Evolutionary conservation across 352 stramenopile species (phyloP).

Genomic region (Phytopythium sindhum): DNA sequence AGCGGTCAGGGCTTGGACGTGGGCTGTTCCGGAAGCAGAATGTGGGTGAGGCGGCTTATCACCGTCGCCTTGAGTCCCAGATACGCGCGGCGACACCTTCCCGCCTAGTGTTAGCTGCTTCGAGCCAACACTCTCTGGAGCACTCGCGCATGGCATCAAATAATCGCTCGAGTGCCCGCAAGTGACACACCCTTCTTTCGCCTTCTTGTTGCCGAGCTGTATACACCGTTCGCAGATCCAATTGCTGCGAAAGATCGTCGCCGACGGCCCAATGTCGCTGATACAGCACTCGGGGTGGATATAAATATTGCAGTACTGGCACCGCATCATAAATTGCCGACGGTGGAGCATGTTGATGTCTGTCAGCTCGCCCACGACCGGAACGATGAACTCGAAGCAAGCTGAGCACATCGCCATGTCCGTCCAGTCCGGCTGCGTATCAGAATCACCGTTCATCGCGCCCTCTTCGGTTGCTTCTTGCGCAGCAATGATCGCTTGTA

Average conservation of each 20-base stretch:
- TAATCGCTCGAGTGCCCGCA: constrained; percentile 73
- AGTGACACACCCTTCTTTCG: constrained; percentile 37
- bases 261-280: constrained; percentile 57
- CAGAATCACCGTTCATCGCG: background rate
- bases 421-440: constrained; percentile 38
- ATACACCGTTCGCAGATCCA: constrained; percentile 86
- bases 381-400: constrained; percentile 72
- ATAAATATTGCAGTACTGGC: constrained; percentile 81
- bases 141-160: constrained; percentile 67
- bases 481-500: constrained; percentile 45
- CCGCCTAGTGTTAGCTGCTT: background rate
- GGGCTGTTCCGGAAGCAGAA: background rate
- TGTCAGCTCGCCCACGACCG: constrained; percentile 35
- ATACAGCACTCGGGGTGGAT: constrained; percentile 80
- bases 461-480: constrained; percentile 19
- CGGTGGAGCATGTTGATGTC: constrained; percentile 58
- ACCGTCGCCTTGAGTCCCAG: background rate
- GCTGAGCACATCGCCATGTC: constrained; percentile 69
- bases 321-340: constrained; percentile 83
- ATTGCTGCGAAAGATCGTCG: constrained; percentile 64
- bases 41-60: background rate
- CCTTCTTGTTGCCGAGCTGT: constrained; percentile 29
- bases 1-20: background rate
- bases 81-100: background rate
- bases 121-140: background rate